These are phyloP conservation scores for Drechslera avenae DNA, from an alignment of 2,329 filamentous ascomycete genomes.

Conservation along the genomic window DNA sequence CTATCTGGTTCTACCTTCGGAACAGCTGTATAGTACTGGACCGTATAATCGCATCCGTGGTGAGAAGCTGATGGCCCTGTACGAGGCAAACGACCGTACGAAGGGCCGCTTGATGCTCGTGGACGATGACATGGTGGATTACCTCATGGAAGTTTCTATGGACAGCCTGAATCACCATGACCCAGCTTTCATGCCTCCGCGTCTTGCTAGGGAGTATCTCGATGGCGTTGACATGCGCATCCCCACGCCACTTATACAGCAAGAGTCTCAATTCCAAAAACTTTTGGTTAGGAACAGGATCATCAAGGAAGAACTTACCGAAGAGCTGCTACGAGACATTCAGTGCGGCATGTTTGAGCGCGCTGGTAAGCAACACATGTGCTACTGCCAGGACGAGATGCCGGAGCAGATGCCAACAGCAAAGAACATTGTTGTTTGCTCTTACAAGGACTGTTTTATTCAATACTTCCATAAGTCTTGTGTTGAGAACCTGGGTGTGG, in stretches of 20 bases:
- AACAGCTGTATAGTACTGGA: constrained; percentile 14
- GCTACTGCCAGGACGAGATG: constrained; percentile 25
- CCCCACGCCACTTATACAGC: constrained; percentile 22
- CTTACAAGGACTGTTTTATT: constrained; percentile 21
- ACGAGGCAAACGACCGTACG: constrained; percentile 19
- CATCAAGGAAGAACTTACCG: constrained; percentile 12
- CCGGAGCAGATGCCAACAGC: background rate
- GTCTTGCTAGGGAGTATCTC: constrained; percentile 20
- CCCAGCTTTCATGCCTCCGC: constrained; percentile 9
- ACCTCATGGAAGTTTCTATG: constrained; percentile 9
- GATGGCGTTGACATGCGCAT: constrained; percentile 10
- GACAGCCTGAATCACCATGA: background rate
- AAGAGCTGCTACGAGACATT: constrained; percentile 12
- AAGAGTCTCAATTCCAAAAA: constrained; percentile 21
- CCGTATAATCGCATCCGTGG: constrained; percentile 30
- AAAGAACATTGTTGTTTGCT: constrained; percentile 19
- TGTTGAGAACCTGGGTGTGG: constrained; percentile 23
- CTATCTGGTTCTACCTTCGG: constrained; percentile 25
- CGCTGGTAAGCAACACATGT: constrained; percentile 9
- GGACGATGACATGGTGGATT: constrained; percentile 24
- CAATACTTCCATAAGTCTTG: constrained; percentile 32
- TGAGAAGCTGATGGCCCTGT: constrained; percentile 24
- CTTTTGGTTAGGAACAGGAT: constrained; percentile 17
- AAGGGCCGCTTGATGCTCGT: constrained; percentile 32
- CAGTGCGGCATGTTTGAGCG: constrained; percentile 2